Evolutionary conservation across 805 yeast species (phyloP).

Genomic region (Tetrapisispora iriomotensis): DNA sequence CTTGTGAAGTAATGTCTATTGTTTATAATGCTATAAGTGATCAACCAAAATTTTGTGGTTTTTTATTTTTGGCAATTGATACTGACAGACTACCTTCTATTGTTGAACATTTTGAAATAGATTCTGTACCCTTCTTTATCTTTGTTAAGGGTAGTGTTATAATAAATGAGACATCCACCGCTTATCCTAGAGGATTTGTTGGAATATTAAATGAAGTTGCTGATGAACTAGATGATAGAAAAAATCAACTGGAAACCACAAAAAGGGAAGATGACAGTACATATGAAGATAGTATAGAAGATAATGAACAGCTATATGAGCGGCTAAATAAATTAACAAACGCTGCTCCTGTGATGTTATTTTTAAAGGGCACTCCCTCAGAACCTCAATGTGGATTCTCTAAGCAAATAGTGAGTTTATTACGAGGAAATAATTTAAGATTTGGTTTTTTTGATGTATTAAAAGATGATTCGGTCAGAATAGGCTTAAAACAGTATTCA

Average conservation of each 20-base stretch:
- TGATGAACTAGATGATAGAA: background rate
- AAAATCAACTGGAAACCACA: background rate
- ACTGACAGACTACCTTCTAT: slow-evolving; percentile 91
- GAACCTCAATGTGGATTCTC: slow-evolving; percentile 98
- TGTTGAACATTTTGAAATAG: slow-evolving; percentile 83
- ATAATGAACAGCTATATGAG: slow-evolving; percentile 69
- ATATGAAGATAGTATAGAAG: slow-evolving; percentile 30
- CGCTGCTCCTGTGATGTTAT: slow-evolving; percentile 97
- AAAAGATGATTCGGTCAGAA: slow-evolving; percentile 90
- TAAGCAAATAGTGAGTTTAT: slow-evolving; percentile 86
- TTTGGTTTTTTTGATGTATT: slow-evolving; percentile 96
- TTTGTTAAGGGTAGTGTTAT: slow-evolving; percentile 76
- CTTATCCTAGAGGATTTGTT: slow-evolving; percentile 91
- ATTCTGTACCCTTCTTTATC: slow-evolving; percentile 92
- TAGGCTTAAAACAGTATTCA: slow-evolving; percentile 78
- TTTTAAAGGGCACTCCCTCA: slow-evolving; percentile 98
- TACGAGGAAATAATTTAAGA: slow-evolving; percentile 91
- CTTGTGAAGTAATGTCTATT: slow-evolving; percentile 83
- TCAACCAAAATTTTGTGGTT: slow-evolving; percentile 42
- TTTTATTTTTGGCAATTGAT: slow-evolving; percentile 67
- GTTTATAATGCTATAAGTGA: slow-evolving; percentile 73
- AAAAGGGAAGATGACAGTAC: slow-evolving; percentile 7
- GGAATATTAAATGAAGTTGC: slow-evolving; percentile 21
- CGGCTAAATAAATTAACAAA: slow-evolving; percentile 73
- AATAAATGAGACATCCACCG: slow-evolving; percentile 85